phyloP scores from a whole-genome alignment of 805 yeast species.

The Lipomyces orientalis region DNA sequence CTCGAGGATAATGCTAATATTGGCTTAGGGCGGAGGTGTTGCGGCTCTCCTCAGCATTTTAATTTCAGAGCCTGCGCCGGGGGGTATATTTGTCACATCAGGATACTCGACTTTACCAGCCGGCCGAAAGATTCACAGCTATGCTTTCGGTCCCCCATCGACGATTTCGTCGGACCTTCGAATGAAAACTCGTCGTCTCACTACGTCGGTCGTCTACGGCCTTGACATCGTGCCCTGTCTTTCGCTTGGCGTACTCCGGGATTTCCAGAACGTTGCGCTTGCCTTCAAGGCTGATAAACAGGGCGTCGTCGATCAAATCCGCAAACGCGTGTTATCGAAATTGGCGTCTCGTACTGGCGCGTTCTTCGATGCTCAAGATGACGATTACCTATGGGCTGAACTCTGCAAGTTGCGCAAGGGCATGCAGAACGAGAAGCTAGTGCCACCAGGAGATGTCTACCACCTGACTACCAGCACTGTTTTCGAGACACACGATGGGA shows the following conservation, averaged over 20 bases:
- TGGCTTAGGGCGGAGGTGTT: constrained; percentile 44
- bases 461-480: constrained; percentile 43
- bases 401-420: constrained; percentile 41
- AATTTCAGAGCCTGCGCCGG: constrained; percentile 34
- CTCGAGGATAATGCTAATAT: neutral
- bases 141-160: constrained; percentile 47
- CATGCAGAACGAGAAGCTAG: constrained; percentile 45
- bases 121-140: constrained; percentile 44
- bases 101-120: constrained; percentile 39
- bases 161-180: constrained; percentile 42
- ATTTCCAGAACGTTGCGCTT: constrained; percentile 43
- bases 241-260: constrained; percentile 45
- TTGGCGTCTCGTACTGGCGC: constrained; percentile 40
- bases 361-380: constrained; percentile 37
- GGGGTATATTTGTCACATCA: constrained; percentile 39
- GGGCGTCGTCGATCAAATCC: constrained; percentile 41
- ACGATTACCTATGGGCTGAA: constrained; percentile 42
- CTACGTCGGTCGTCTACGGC: constrained; percentile 45
- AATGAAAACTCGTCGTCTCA: constrained; percentile 37
- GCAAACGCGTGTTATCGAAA: constrained; percentile 41
- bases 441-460: constrained; percentile 47
- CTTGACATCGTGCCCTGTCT: constrained; percentile 46
- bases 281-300: constrained; percentile 40
- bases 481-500: constrained; percentile 41
- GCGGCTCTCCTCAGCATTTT: constrained; percentile 44